phyloP scores from a whole-genome alignment of 805 yeast genomes.

The Metschnikowia picachoensis region DNA sequence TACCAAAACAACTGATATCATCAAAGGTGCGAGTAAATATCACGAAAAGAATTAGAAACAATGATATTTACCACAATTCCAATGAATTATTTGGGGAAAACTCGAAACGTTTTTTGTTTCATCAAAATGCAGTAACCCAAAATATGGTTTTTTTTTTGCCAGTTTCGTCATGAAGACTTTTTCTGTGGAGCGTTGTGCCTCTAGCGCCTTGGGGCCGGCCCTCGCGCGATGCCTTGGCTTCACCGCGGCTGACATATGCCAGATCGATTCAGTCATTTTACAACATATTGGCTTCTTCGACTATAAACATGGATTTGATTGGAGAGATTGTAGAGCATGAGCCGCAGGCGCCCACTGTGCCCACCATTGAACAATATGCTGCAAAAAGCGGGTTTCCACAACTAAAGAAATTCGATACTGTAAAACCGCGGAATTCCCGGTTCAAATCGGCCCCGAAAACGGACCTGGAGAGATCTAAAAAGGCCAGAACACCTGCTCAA shows the following conservation, averaged over 20 bases:
- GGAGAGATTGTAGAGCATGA: constrained; percentile 73
- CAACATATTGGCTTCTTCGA: not conserved
- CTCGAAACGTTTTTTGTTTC: too few relatives aligned
- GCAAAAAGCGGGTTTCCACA: constrained; percentile 34
- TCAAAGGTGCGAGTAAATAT: too few relatives aligned
- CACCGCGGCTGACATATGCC: not conserved
- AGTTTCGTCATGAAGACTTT: too few relatives aligned
- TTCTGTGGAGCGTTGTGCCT: too few relatives aligned
- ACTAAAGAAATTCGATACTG: constrained; percentile 28
- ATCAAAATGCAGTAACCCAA: too few relatives aligned
- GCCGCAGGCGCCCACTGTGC: constrained; percentile 28
- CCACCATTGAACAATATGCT: constrained; percentile 10
- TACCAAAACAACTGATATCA: too few relatives aligned
- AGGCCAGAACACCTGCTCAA: not conserved
- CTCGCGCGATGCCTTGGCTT: too few relatives aligned
- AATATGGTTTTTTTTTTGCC: too few relatives aligned
- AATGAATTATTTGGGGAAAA: too few relatives aligned
- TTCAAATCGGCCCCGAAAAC: constrained; percentile 4
- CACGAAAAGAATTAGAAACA: too few relatives aligned
- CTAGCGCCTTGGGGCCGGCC: too few relatives aligned
- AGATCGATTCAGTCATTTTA: not conserved
- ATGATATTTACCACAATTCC: too few relatives aligned
- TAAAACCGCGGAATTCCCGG: constrained; percentile 9
- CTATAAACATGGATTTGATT: constrained; percentile 52
- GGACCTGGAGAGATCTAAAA: not conserved